phyloP scores from a whole-genome alignment of 495 filamentous ascomycete genomes.

The Astrothelium subdiscretum region DNA sequence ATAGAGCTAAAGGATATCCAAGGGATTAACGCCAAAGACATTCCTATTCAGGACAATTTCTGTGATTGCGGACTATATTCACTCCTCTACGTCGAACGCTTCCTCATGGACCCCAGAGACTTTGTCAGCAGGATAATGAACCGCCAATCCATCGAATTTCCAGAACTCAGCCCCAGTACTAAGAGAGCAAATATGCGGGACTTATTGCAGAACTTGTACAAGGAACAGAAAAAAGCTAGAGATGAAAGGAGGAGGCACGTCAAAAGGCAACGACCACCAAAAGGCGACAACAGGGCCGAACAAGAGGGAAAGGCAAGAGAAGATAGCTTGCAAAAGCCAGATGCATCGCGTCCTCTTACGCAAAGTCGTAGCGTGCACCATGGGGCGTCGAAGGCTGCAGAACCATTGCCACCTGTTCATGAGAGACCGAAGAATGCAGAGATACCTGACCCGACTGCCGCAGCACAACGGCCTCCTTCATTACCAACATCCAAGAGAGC shows the following conservation, averaged over 20 bases:
- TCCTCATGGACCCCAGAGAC: constrained; percentile 53
- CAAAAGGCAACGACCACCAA: neutral
- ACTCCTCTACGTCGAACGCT: constrained; percentile 70
- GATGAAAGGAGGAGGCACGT: constrained; percentile 6
- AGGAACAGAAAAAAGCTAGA: constrained; percentile 33
- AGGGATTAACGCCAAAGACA: constrained; percentile 55
- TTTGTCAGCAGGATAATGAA: constrained; percentile 49
- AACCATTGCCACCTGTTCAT: neutral
- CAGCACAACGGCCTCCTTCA: neutral
- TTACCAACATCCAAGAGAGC: neutral
- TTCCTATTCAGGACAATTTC: constrained; percentile 72
- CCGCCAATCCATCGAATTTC: constrained; percentile 41
- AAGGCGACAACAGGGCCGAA: neutral
- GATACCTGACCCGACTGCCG: neutral
- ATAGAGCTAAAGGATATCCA: constrained; percentile 40
- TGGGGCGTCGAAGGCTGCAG: neutral
- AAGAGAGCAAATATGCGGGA: constrained; percentile 43
- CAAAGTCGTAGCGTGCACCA: no score
- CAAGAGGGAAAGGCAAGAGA: neutral
- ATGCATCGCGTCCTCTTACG: neutral
- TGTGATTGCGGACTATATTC: constrained; percentile 86
- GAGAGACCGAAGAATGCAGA: neutral
- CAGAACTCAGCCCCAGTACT: constrained; percentile 37
- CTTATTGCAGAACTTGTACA: constrained; percentile 39
- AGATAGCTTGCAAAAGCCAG: neutral